phyloP scores from a whole-genome alignment of 108 stramenopile species.

The Nannochloropsis salina region DNA sequence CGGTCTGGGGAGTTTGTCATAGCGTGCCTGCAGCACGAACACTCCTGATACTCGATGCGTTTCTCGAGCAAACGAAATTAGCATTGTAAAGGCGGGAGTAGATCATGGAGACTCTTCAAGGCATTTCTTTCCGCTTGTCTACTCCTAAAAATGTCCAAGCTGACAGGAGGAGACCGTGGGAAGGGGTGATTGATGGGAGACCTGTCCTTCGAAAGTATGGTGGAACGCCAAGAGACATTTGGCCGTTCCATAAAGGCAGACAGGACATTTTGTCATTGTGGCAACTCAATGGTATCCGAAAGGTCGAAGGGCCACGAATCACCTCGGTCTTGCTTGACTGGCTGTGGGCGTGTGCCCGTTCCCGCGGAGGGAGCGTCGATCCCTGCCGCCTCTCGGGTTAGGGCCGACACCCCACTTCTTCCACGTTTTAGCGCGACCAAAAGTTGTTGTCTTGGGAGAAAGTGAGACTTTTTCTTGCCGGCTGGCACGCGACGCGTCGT shows the following conservation, averaged over 20 bases:
- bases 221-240: not conserved
- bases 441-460: not conserved
- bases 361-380: not conserved
- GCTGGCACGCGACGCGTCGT: too few species aligned
- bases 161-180: not conserved
- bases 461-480: not conserved
- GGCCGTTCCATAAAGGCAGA: conserved; percentile 15
- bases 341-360: not conserved
- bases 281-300: not conserved
- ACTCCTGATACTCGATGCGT: conserved; percentile 17
- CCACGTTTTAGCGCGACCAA: conserved; percentile 14
- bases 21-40: conserved; percentile 16
- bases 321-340: conserved; percentile 8
- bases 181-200: not conserved
- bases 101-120: not conserved
- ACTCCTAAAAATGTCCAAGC: not conserved
- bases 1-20: not conserved
- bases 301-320: not conserved
- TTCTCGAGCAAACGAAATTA: not conserved
- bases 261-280: conserved; percentile 6
- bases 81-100: conserved; percentile 20
- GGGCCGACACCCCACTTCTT: not conserved
- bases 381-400: not conserved
- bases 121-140: not conserved
- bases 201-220: not conserved